A percentile compares a stretch with the other conserved stretches of the same genome.
phyloP scores from a whole-genome alignment of 164 flowering plant species.

The Magnolia sinica region DNA sequence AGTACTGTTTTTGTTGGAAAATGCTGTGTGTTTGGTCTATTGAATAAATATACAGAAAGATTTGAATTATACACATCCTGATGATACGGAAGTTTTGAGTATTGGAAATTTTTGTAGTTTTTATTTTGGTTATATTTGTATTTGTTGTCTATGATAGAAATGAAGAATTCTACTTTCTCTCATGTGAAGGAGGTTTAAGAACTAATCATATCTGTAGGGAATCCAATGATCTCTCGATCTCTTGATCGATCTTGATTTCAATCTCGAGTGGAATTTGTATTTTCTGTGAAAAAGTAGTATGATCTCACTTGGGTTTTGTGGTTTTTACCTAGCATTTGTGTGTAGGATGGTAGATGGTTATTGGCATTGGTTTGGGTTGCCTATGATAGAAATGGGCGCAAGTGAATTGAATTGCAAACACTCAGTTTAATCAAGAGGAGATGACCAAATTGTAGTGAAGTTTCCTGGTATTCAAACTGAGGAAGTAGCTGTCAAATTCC shows the following conservation, averaged over 20 bases:
- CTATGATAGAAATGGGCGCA: not conserved
- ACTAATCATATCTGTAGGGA: not conserved
- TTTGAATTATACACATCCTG: not conserved
- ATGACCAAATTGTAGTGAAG: not conserved
- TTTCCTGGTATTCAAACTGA: not conserved
- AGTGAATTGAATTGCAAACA: not conserved
- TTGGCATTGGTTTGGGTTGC: not conserved
- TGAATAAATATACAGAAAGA: conserved; percentile 10
- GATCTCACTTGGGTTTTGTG: not conserved
- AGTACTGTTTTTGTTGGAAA: conserved; percentile 2
- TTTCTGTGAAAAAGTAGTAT: not conserved
- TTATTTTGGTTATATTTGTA: not conserved
- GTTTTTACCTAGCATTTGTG: not conserved
- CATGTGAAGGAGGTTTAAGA: not conserved
- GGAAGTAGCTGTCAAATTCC: not conserved
- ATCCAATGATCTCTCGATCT: not conserved
- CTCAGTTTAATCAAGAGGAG: not conserved
- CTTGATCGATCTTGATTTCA: not conserved
- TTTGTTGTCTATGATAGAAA: not conserved
- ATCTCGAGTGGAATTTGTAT: not conserved
- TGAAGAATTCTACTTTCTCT: not conserved
- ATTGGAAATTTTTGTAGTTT: not conserved
- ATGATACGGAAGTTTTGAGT: not conserved
- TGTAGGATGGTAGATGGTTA: not conserved
- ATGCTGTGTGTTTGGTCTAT: conserved; percentile 6